These are phyloP conservation scores for Aechmea fasciata DNA, from an alignment of 176 grass and related monocot genomes.

Conservation along the genomic window DNA sequence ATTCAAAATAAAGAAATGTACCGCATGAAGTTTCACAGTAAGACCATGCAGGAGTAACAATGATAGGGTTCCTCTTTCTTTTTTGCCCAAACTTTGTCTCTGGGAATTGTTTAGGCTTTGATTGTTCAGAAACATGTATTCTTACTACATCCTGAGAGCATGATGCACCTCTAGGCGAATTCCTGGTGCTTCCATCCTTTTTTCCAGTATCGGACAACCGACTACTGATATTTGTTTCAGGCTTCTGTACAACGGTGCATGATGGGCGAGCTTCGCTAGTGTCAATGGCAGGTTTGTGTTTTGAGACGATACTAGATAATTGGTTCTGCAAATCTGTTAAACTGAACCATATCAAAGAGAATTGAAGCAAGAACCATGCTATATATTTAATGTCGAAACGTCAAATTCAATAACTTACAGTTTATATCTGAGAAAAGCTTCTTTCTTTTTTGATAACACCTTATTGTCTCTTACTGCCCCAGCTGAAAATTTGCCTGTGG, in stretches of 20 bases:
- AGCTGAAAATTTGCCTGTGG: slow-evolving; percentile 38
- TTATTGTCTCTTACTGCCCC: slow-evolving; percentile 43
- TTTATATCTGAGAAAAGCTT: slow-evolving; percentile 92
- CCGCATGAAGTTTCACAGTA: slow-evolving; percentile 65
- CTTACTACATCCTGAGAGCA: slow-evolving; percentile 30
- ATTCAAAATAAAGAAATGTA: slow-evolving; percentile 35
- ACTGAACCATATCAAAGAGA: slow-evolving; percentile 41
- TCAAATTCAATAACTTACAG: slow-evolving; percentile 47
- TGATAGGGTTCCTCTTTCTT: slow-evolving; percentile 79
- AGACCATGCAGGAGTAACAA: slow-evolving; percentile 94
- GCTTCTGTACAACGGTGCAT: slow-evolving; percentile 32
- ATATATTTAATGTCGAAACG: slow-evolving; percentile 22
- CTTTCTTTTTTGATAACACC: slow-evolving; percentile 76
- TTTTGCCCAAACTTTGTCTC: slow-evolving; percentile 57
- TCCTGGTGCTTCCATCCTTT: neutral
- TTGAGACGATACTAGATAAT: slow-evolving; percentile 51
- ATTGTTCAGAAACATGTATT: slow-evolving; percentile 43
- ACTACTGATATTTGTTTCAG: slow-evolving; percentile 26
- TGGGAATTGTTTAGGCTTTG: slow-evolving; percentile 19
- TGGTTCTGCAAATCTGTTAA: slow-evolving; percentile 98
- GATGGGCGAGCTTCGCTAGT: slow-evolving; percentile 30
- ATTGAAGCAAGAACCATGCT: slow-evolving; percentile 24
- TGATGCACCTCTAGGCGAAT: slow-evolving; percentile 26
- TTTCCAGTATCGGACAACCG: slow-evolving; percentile 6
- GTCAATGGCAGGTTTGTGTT: slow-evolving; percentile 43